A percentile compares a stretch with the other conserved stretches of the same genome.
phyloP scores from a whole-genome alignment of 257 asterid genomes.

The Primulina huaijiensis region DNA sequence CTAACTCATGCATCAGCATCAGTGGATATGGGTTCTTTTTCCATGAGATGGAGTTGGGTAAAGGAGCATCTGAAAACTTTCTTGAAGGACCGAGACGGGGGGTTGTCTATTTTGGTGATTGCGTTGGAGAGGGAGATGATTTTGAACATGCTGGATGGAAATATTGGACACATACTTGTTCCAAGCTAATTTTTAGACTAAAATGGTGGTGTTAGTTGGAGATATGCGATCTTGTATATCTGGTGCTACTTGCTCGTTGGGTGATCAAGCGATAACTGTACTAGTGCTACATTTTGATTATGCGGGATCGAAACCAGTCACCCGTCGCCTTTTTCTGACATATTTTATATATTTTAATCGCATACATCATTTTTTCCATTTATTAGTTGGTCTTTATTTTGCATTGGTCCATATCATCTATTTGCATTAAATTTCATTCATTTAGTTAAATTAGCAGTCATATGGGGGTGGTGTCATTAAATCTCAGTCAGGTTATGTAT shows the following conservation, averaged over 20 bases:
- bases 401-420: neutral
- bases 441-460: too few relatives aligned
- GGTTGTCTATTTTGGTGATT: neutral
- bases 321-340: neutral
- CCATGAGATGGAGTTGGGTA: neutral
- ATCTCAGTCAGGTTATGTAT: neutral
- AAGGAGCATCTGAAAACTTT: neutral
- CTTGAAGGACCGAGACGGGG: neutral
- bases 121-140: neutral
- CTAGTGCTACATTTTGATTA: neutral
- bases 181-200: neutral
- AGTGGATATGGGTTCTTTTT: neutral
- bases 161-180: neutral
- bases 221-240: neutral
- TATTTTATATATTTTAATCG: neutral
- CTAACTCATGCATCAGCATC: slow-evolving; percentile 64
- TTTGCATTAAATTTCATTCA: too few relatives aligned
- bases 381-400: neutral
- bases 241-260: neutral
- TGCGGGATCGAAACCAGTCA: neutral
- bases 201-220: neutral
- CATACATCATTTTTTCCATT: neutral
- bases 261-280: neutral
- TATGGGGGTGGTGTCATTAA: neutral
- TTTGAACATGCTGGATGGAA: neutral